Evolutionary conservation across 2,329 filamentous ascomycete species (phyloP).

Genomic region (Colletotrichum gigasporum): DNA sequence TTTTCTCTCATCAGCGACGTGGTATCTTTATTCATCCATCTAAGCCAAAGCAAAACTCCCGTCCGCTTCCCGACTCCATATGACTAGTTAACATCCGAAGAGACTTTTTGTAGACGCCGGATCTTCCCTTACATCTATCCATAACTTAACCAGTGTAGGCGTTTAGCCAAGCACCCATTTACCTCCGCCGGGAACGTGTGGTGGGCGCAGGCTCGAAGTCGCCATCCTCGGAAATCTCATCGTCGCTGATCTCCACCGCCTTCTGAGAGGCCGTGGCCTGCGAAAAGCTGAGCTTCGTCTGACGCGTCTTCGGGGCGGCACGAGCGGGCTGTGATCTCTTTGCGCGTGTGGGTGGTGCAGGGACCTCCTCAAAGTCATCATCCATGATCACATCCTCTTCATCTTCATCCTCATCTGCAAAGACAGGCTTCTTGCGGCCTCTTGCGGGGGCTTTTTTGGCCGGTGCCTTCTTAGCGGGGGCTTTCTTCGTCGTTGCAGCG

Average conservation of each 20-base stretch:
- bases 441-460: slow-evolving; percentile 41
- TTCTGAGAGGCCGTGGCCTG: slow-evolving; percentile 55
- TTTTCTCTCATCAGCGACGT: not conserved
- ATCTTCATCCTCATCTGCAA: slow-evolving; percentile 48
- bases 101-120: not conserved
- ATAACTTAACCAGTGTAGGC: not conserved
- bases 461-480: slow-evolving; percentile 57
- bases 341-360: slow-evolving; percentile 9
- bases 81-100: not conserved
- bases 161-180: not conserved
- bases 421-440: slow-evolving; percentile 51
- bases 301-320: slow-evolving; percentile 46
- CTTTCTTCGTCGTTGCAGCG: slow-evolving; percentile 47
- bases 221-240: slow-evolving; percentile 70
- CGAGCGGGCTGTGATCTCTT: slow-evolving; percentile 43
- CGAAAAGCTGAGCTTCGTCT: slow-evolving; percentile 62
- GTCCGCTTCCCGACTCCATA: not conserved
- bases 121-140: not conserved
- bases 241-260: slow-evolving; percentile 69
- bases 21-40: not conserved
- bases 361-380: slow-evolving; percentile 56
- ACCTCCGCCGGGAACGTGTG: slow-evolving; percentile 32
- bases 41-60: not conserved
- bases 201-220: slow-evolving; percentile 64
- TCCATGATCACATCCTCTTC: slow-evolving; percentile 64